Conservation (phyloP, 192 early-diverging fungal genomes). For the Oehlia diaphana region DNA sequence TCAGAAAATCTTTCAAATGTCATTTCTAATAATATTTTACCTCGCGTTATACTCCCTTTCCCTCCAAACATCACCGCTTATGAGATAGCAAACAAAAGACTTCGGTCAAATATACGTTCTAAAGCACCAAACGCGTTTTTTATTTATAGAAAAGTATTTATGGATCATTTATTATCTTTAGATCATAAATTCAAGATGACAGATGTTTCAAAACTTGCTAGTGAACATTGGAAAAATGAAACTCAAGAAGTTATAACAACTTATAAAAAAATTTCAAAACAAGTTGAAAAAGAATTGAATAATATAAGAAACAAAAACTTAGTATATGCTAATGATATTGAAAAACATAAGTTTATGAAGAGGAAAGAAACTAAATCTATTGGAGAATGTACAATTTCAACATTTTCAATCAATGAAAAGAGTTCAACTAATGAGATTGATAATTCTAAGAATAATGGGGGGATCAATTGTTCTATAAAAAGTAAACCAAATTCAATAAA, state of each 20-base stretch:
- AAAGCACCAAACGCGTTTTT: slow-evolving; percentile 4
- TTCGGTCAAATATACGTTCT: not conserved
- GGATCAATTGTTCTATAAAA: no score
- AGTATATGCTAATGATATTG: no score
- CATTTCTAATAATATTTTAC: not conserved
- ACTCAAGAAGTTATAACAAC: not conserved
- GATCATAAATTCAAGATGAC: slow-evolving; percentile 4
- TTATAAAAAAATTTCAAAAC: not conserved
- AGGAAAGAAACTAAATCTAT: no score
- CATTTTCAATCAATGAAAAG: no score
- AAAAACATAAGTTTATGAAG: no score
- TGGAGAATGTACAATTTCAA: no score
- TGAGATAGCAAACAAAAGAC: slow-evolving; percentile 5
- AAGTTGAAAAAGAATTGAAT: slow-evolving; percentile 13
- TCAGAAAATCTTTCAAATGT: no score
- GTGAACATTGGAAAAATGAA: slow-evolving; percentile 2
- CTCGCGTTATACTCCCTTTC: not conserved
- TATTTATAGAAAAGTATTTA: slow-evolving; percentile 3
- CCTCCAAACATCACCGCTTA: not conserved
- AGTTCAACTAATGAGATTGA: no score
- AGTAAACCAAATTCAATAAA: no score
- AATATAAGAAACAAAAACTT: not conserved
- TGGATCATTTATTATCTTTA: not conserved
- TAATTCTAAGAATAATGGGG: no score
- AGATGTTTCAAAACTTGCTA: not conserved